A percentile compares a stretch with the other conserved stretches of the same genome.
These are phyloP conservation scores for Fusarium goolgardi DNA, from an alignment of 2,329 filamentous ascomycete genomes.

Conservation along the genomic window DNA sequence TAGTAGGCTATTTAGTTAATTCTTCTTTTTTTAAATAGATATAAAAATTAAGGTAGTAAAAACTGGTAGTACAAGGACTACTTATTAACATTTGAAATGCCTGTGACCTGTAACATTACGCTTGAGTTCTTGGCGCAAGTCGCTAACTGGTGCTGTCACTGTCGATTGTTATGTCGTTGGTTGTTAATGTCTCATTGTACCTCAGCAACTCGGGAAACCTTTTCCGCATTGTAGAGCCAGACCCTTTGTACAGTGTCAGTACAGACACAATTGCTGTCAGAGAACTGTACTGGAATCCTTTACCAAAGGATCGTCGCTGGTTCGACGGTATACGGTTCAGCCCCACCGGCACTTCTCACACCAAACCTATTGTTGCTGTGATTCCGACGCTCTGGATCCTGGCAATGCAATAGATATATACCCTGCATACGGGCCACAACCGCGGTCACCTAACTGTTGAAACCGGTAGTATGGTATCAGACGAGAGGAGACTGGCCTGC, in stretches of 20 bases:
- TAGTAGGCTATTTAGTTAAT: no score
- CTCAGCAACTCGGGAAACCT: constrained; percentile 27
- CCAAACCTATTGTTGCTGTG: constrained; percentile 35
- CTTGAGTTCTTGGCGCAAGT: constrained; percentile 26
- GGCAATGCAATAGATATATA: constrained; percentile 6
- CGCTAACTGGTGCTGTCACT: constrained; percentile 10
- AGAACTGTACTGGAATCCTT: constrained; percentile 2
- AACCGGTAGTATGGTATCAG: constrained; percentile 25
- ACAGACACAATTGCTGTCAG: not conserved
- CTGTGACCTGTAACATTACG: constrained; percentile 1
- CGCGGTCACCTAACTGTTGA: constrained; percentile 18
- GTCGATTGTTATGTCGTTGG: constrained; percentile 11
- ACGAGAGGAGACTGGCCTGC: constrained; percentile 5
- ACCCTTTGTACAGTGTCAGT: not conserved
- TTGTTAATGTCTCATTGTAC: constrained; percentile 21
- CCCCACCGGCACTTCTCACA: constrained; percentile 31
- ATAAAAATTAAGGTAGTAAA: no score
- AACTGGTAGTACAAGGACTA: no score
- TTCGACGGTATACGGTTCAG: constrained; percentile 32
- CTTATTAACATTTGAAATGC: no score
- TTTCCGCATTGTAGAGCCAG: constrained; percentile 20
- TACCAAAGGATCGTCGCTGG: constrained; percentile 16
- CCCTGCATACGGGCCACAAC: constrained; percentile 18
- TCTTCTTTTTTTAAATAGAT: no score
- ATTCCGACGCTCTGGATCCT: constrained; percentile 26